Evolutionary conservation across 2,329 filamentous ascomycete genomes (phyloP).

Genomic region (Fusarium sp.): DNA sequence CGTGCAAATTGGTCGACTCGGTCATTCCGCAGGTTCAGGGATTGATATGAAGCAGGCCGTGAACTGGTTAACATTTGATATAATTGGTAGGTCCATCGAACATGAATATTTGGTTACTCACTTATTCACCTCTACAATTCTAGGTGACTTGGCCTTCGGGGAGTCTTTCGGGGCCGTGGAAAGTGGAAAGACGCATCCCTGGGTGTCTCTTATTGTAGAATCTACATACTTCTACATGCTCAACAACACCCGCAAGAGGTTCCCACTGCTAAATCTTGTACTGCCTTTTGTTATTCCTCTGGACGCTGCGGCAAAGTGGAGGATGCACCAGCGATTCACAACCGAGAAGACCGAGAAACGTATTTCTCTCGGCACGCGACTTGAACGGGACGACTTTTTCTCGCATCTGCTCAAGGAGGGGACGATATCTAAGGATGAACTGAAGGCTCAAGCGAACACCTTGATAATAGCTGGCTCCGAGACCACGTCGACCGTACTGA

Average conservation of each 20-base stretch:
- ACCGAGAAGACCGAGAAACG: not conserved
- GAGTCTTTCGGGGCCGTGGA: slow-evolving; percentile 19
- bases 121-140: not conserved
- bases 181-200: slow-evolving; percentile 1
- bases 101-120: too few species aligned
- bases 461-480: slow-evolving; percentile 21
- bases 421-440: slow-evolving; percentile 1
- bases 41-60: slow-evolving; percentile 11
- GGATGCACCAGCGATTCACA: not conserved
- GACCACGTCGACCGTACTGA: slow-evolving; percentile 17
- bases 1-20: not conserved
- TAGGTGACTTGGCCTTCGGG: slow-evolving; percentile 23
- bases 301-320: not conserved
- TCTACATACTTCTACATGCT: not conserved
- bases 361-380: not conserved
- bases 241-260: not conserved
- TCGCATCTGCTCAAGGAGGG: slow-evolving; percentile 3
- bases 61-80: slow-evolving; percentile 27
- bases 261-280: not conserved
- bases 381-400: slow-evolving; percentile 15
- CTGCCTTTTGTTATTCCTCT: not conserved
- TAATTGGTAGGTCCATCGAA: slow-evolving; percentile 14
- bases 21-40: not conserved
- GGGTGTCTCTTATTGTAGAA: slow-evolving; percentile 7
- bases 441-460: slow-evolving; percentile 15